Base-by-base conservation (phyloP, 192 early-diverging fungal genomes). In the Mortierella alpina region DNA sequence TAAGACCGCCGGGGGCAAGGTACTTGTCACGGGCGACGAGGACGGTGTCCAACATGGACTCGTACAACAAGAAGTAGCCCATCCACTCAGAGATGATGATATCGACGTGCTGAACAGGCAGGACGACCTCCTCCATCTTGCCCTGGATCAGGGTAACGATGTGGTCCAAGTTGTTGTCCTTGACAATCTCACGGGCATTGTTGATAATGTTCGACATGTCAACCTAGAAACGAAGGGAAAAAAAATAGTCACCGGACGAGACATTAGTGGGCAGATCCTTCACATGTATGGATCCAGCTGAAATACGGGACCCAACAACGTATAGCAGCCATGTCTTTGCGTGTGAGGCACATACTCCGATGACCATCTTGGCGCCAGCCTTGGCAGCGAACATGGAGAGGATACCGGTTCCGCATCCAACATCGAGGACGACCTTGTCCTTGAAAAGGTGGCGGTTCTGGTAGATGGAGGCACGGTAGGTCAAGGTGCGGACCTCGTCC, bases 11-110 rank as follows among this genome's bases (percentile, higher is more conserved):
- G n/a, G 73, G 66, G 59, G 80, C 88, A 10, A 96, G 83, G 86
- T 89, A 95, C 69, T 90, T 86, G 84, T 96, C 93, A 59, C 95
- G 88, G 7, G 95, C 95, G 39, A 89, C 87, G 39, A 96, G 81
- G 18, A 96, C 95, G 4, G 94, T 94, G 78, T 96, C 95, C 63
- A 96, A 84, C 95, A 96, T 96, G 63, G 93, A 93, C 79, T 96
- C 95, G 83, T 92, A 96, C 41, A 96, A 82, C 23, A 96, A 85
- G 74, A 96, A 96, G 82, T 96, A 96, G 13, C 95, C 95, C 95
- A 96, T 96, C 95, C 95, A 96, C 76, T 96, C 95, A 4, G 93
- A 94, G 9, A 96, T 88, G 73, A 96, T 95, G 42, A 95, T 91
- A 59, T 96, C 95, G 13, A 96, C 95, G 20, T 85, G 82, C 41